phyloP scores from a whole-genome alignment of 169 alveolate species.

The Sarcocystis neurona region DNA sequence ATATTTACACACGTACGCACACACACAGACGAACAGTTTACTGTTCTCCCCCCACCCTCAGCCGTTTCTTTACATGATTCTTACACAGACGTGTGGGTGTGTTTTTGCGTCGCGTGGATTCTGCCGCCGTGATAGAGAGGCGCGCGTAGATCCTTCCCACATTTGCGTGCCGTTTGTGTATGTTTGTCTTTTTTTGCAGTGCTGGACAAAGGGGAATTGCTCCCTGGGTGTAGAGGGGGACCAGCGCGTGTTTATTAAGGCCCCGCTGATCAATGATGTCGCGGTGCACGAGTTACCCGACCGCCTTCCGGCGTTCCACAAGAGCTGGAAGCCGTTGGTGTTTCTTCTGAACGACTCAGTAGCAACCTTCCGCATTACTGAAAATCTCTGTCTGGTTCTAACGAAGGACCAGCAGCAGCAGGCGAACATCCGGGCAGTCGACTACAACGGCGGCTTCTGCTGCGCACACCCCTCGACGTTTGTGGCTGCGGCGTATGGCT shows the following conservation, averaged over 20 bases:
- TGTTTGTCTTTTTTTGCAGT: slow-evolving; percentile 20
- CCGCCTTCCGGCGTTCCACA: slow-evolving; percentile 75
- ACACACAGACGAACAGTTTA: too few species aligned
- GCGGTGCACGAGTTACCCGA: slow-evolving; percentile 71
- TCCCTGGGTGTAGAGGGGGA: slow-evolving; percentile 76
- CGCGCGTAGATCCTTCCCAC: background rate
- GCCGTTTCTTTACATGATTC: too few species aligned
- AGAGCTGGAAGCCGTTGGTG: slow-evolving; percentile 76
- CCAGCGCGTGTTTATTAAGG: slow-evolving; percentile 69
- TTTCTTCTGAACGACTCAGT: slow-evolving; percentile 64
- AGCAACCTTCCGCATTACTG: slow-evolving; percentile 70
- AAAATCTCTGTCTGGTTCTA: slow-evolving; percentile 68
- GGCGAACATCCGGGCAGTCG: slow-evolving; percentile 69
- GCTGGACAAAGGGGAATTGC: slow-evolving; percentile 60
- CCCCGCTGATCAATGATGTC: slow-evolving; percentile 69
- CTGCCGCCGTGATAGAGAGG: background rate
- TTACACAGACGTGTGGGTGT: background rate
- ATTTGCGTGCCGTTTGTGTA: background rate
- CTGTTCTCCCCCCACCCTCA: too few species aligned
- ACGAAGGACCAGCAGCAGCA: slow-evolving; percentile 64
- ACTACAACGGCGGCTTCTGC: slow-evolving; percentile 74
- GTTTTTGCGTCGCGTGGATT: background rate
- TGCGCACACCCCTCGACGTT: slow-evolving; percentile 72
- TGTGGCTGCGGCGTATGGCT: slow-evolving; percentile 75
- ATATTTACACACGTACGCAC: too few species aligned